These are phyloP conservation scores for Pelargonium fulgidum DNA, from an alignment of 441 rosid species.

Conservation along the genomic window DNA sequence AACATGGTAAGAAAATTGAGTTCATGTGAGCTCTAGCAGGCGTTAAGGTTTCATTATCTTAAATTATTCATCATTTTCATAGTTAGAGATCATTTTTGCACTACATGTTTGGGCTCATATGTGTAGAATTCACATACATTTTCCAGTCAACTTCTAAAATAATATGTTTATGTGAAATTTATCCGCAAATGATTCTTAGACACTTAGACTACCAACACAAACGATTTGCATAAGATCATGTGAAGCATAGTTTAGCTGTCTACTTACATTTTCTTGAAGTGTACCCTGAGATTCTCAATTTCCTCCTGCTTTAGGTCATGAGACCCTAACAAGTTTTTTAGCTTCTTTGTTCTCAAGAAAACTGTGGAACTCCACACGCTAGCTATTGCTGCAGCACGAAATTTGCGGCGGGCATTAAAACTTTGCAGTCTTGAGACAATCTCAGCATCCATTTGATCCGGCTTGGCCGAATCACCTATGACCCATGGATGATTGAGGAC, in stretches of 20 bases:
- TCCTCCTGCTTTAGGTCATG: conserved; percentile 53
- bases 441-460: conserved; percentile 64
- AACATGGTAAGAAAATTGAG: background rate
- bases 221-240: background rate
- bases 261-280: conserved; percentile 51
- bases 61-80: background rate
- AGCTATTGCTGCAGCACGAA: conserved; percentile 66
- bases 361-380: conserved; percentile 59
- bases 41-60: background rate
- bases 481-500: conserved; percentile 65
- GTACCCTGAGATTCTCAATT: conserved; percentile 42
- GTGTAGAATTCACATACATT: background rate
- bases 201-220: background rate
- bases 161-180: background rate
- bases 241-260: too few species aligned
- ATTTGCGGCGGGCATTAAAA: conserved; percentile 54
- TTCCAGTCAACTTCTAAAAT: too few species aligned
- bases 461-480: conserved; percentile 55
- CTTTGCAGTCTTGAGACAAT: conserved; percentile 49
- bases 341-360: conserved; percentile 57
- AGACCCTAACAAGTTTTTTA: conserved; percentile 45
- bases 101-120: background rate
- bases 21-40: conserved; percentile 6
- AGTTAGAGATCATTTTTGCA: conserved; percentile 2
- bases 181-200: background rate